Evolutionary conservation across 2,329 filamentous ascomycete species (phyloP).

Genomic region (Cladophialophora yegresii): DNA sequence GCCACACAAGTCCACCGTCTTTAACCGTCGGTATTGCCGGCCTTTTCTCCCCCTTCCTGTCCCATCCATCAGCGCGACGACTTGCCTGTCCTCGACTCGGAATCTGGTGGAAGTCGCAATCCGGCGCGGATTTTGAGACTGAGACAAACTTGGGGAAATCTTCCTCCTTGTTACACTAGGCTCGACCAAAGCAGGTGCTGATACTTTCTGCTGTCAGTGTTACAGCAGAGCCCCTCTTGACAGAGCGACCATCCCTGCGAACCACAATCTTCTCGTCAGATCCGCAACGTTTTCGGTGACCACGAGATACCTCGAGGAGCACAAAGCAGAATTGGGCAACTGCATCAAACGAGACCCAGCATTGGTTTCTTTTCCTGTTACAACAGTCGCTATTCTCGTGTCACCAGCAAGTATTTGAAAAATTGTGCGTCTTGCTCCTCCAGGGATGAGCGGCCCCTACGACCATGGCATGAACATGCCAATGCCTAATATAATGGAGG

Average conservation of each 20-base stretch:
- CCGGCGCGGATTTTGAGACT: conserved; percentile 1
- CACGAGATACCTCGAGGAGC: conserved; percentile 6
- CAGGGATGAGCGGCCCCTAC: conserved; percentile 35
- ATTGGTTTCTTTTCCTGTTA: conserved; percentile 5
- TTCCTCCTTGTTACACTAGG: conserved; percentile 16
- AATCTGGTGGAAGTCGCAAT: not conserved
- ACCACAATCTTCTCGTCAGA: conserved; percentile 12
- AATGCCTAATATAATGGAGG: conserved; percentile 31
- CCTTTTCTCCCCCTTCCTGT: not conserved
- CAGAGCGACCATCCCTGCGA: not conserved
- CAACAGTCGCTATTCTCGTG: conserved; percentile 8
- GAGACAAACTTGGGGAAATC: conserved; percentile 17
- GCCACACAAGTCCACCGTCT: not conserved
- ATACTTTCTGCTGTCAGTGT: conserved; percentile 1
- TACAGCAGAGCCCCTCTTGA: not conserved
- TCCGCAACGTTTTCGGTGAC: not conserved
- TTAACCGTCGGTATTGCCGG: not conserved
- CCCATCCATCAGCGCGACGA: not conserved
- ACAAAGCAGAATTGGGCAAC: not conserved
- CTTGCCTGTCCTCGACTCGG: not conserved
- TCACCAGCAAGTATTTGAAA: conserved; percentile 12
- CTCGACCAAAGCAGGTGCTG: conserved; percentile 7
- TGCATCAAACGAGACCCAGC: not conserved
- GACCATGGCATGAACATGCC: conserved; percentile 34
- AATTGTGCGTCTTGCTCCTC: conserved; percentile 19